Conservation (phyloP, 2,329 filamentous ascomycete species). For the Fusarium luffae region DNA sequence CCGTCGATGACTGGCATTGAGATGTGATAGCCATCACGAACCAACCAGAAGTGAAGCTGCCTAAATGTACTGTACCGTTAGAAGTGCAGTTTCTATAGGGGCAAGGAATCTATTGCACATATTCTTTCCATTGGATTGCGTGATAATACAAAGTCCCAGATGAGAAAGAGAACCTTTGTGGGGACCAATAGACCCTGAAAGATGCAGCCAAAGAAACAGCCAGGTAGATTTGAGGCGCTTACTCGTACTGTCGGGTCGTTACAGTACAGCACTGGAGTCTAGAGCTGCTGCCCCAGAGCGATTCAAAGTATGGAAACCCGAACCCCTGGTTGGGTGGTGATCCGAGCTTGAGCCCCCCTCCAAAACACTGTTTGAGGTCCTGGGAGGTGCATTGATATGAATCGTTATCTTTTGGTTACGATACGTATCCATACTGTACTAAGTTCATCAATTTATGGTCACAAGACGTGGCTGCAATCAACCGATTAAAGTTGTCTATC, state of each 20-base stretch:
- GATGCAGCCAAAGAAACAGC: background rate
- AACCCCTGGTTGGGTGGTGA: slow-evolving; percentile 24
- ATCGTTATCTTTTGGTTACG: slow-evolving; percentile 9
- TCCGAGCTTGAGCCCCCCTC: slow-evolving; percentile 19
- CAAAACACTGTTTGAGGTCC: slow-evolving; percentile 22
- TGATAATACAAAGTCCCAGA: slow-evolving; percentile 1
- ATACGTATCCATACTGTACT: slow-evolving; percentile 8
- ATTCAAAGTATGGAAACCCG: slow-evolving; percentile 5
- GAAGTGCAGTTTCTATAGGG: background rate
- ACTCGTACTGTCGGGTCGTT: background rate
- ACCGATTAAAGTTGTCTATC: background rate
- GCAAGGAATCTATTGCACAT: slow-evolving; percentile 3
- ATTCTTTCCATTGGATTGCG: slow-evolving; percentile 8
- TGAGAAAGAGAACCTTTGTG: slow-evolving; percentile 29
- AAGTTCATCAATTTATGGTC: slow-evolving; percentile 5
- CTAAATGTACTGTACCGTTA: background rate
- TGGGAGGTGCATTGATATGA: slow-evolving; percentile 4
- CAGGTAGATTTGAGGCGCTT: slow-evolving; percentile 10
- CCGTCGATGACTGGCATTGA: slow-evolving; percentile 23
- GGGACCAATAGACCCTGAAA: slow-evolving; percentile 11
- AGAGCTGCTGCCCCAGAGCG: background rate
- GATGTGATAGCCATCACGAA: slow-evolving; percentile 21
- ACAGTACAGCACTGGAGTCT: background rate
- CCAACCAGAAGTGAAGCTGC: slow-evolving; percentile 23
- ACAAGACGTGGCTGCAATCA: slow-evolving; percentile 9